Evolutionary conservation across 352 stramenopile genomes (phyloP), one percentile per base, ranked within the genome.

Genomic region (Globisporangium spiculum): DNA sequence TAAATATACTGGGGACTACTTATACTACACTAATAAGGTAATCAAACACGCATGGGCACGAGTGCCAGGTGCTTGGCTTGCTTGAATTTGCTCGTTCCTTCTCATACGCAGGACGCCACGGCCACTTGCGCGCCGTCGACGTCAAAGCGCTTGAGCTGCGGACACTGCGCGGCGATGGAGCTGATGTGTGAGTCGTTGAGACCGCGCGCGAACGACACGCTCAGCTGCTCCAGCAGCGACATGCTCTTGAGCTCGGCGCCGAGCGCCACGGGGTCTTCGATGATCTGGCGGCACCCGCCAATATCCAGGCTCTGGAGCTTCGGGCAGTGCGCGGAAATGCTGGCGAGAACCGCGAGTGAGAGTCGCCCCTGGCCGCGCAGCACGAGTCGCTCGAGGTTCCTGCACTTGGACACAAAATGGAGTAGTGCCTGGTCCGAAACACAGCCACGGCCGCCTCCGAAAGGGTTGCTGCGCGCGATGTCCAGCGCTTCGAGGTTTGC

Each of bases 391-490:
- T 86, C 58, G 20, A 92, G 58, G 0, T 70, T 48, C 0, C 58
- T 59, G 55, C 84, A 92, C 38, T 79, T 80, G 59, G 68, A 75
- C 24, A 72, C 67, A 16, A 92, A 70, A 20, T 83, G 73, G 30
- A 73, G 69, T 22, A 92, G 60, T 16, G 71, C 77, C 1, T 67
- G 65, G 50, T 92, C 78, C 18, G 69, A 88, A 18, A 92, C 74
- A 0, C 81, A 79, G 24, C 79, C 75, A 20, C 79, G 84, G 26
- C 80, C 71, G 60, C 79, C 77, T 20, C 80, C 81, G 63, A 90
- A 92, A 1, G 81, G 84, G 66, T 90, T 92, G 64, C 84, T 92
- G 22, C 76, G 75, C 32, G 80, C 76, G 67, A 90, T 83, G 24
- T 89, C 81, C 9, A 92, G 61, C n/a, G 66, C 67, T 34, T 73